A percentile compares a stretch with the other conserved stretches of the same genome.
These are phyloP conservation scores for Lagerstroemia speciosa DNA, from an alignment of 345 rosid genomes.

Conservation along the genomic window DNA sequence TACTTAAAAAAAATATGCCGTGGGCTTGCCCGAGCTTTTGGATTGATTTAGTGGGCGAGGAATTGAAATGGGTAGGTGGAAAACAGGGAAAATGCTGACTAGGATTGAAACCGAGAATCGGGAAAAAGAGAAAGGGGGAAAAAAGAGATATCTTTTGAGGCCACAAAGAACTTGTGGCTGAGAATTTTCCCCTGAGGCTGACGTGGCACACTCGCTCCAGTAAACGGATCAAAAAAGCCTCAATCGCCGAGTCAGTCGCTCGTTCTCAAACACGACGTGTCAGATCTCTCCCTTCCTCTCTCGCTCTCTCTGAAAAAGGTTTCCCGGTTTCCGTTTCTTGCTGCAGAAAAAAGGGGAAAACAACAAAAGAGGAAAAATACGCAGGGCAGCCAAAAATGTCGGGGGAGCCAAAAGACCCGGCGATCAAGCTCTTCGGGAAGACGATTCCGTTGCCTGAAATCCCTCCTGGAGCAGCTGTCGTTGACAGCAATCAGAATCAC, in stretches of 20 bases:
- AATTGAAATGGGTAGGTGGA: too few relatives aligned
- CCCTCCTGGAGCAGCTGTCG: conserved; percentile 9
- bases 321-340: conserved; percentile 21
- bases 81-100: conserved; percentile 5
- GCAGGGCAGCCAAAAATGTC: conserved; percentile 36
- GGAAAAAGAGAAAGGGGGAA: neutral
- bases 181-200: conserved; percentile 27
- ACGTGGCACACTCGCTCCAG: conserved; percentile 41
- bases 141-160: conserved; percentile 26
- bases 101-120: conserved; percentile 8
- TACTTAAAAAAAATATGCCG: too few relatives aligned
- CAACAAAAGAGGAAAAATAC: neutral
- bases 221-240: conserved; percentile 37
- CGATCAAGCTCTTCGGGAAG: conserved; percentile 84
- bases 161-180: conserved; percentile 78
- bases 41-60: too few relatives aligned
- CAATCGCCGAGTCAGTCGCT: conserved; percentile 8
- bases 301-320: conserved; percentile 15
- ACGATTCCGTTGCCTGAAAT: conserved; percentile 68
- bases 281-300: conserved; percentile 22
- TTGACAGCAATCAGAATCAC: conserved; percentile 31
- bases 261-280: conserved; percentile 11
- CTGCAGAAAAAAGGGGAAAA: conserved; percentile 2
- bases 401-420: conserved; percentile 60
- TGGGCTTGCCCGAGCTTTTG: too few relatives aligned